Base-by-base conservation (phyloP, 2,329 filamentous ascomycete genomes). In the Rasamsonia emersonii region DNA sequence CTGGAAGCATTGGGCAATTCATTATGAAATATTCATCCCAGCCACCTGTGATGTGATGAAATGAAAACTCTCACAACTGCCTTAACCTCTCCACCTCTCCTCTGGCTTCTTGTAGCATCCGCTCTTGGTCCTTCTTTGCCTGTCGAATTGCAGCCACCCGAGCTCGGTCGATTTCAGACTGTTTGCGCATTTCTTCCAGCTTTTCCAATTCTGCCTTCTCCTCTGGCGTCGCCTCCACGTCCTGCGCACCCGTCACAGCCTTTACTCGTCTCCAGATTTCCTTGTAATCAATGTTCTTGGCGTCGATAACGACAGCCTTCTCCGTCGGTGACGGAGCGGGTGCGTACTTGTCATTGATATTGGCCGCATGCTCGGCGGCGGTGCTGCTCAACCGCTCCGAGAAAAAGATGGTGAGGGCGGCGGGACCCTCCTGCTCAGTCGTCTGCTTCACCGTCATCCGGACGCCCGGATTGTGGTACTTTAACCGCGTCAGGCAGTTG, bases 401-500 rank as follows among this genome's bases (percentile, higher is more conserved):
- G 37, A 63, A 66, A 40, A 63, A 64, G 40, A 64, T 53, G 32
- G 59, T 59, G 43, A 65, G 44, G 21, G 51, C 49, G 18, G 61
- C 50, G 25, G 55, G 56, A 3, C 47, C 52, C 14, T 52, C 56
- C 44, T 76, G 68, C 26, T 78, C 62, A 21, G 56, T 49, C 41
- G 73, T 78, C 37, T 83, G 81, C 58, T 81, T 79, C 48, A 94
- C 75, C 37, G 83, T 78, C 73, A 96, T 93, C 25, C 81, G 76
- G 27, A 95, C 60, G 9, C 77, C 65, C 1, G 91, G 91, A 58
- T 98, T 98, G 70, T 93, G 82, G 66, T 79, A 98, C 70, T 98
- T 95, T 45, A 98, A 70, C 36, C 85, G 77, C 14, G 85, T 84
- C 28, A 96, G 77, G 54, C 78, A 81, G 39, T 79, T 68, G 42